Conservation (phyloP, 352 stramenopile species). For the Pythium insidiosum region DNA sequence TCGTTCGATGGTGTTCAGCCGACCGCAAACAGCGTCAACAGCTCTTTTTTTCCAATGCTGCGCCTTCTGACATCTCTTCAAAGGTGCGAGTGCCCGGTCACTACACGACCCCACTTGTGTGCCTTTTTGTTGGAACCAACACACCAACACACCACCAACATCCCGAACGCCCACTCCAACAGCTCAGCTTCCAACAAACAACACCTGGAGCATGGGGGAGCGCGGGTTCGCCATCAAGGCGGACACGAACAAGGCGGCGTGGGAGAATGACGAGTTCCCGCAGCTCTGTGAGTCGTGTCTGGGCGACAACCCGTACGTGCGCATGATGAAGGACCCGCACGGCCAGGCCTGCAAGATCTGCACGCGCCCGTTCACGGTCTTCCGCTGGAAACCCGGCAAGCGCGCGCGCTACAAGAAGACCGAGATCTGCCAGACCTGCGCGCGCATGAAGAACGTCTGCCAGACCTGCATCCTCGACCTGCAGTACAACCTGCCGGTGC, state of each 20-base stretch:
- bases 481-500: conserved; percentile 95
- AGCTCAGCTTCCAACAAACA: too few species aligned
- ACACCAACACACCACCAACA: neutral
- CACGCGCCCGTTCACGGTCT: conserved; percentile 96
- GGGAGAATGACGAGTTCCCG: conserved; percentile 95
- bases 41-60: too few species aligned
- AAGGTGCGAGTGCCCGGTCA: too few species aligned
- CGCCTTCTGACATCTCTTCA: too few species aligned
- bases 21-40: too few species aligned
- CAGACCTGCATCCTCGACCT: conserved; percentile 98
- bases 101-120: too few species aligned
- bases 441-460: conserved; percentile 99
- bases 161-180: too few species aligned
- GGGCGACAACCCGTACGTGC: conserved; percentile 98
- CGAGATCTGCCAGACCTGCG: conserved; percentile 96
- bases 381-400: conserved; percentile 97
- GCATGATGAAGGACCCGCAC: conserved; percentile 97
- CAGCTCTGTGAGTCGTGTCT: conserved; percentile 98
- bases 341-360: conserved; percentile 98
- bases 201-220: conserved; percentile 76
- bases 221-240: conserved; percentile 85
- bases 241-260: conserved; percentile 77
- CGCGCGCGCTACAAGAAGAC: conserved; percentile 97
- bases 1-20: too few species aligned
- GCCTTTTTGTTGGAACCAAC: too few species aligned